phyloP scores from a whole-genome alignment of 345 rosid species.

The Salix caprea region DNA sequence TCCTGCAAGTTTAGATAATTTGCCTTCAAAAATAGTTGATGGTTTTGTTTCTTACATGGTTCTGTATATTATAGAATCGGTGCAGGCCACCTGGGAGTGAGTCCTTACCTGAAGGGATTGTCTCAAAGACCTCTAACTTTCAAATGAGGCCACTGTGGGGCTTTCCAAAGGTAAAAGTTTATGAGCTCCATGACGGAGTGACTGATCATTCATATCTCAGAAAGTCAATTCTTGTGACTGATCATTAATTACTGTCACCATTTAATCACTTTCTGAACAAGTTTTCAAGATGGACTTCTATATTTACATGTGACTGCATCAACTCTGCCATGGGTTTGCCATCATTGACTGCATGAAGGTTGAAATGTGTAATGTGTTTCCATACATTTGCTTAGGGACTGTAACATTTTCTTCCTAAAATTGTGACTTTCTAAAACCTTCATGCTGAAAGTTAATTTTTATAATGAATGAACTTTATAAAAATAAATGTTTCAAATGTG shows the following conservation, averaged over 20 bases:
- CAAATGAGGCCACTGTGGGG: conserved; percentile 65
- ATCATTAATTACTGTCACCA: too few species aligned
- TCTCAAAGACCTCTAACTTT: conserved; percentile 43
- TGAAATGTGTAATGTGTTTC: not conserved
- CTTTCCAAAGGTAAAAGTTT: conserved; percentile 38
- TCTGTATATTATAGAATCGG: conserved; percentile 29
- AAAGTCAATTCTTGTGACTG: not conserved
- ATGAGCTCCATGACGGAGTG: not conserved
- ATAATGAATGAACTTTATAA: too few species aligned
- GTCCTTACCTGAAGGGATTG: conserved; percentile 50
- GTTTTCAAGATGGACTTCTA: too few species aligned
- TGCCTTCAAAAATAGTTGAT: not conserved
- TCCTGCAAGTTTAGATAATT: not conserved
- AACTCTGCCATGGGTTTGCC: too few species aligned
- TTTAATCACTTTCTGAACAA: too few species aligned
- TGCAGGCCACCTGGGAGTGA: conserved; percentile 55
- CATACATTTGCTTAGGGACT: too few species aligned
- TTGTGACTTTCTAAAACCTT: too few species aligned
- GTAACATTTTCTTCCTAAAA: too few species aligned
- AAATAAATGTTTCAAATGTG: too few species aligned
- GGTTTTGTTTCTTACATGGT: conserved; percentile 9
- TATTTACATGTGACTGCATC: too few species aligned
- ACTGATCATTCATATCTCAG: not conserved
- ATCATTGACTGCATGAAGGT: too few species aligned
- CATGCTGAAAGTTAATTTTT: too few species aligned